Conservation (phyloP, 371 early-diverging fungal species). For the Apophysomyces ossiformis region DNA sequence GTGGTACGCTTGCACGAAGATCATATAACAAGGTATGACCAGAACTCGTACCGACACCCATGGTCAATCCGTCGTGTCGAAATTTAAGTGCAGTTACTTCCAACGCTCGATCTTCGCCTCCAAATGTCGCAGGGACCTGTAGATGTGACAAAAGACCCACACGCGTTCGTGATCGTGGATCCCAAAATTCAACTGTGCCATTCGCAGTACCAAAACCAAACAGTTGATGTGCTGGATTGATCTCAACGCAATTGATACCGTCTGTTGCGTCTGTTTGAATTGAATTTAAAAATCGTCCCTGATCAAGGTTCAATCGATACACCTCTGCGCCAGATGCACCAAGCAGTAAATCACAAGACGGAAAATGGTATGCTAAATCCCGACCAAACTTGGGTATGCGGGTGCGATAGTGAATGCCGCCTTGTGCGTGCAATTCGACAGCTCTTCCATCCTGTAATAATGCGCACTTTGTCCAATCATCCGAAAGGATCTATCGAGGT, state of each 20-base stretch:
- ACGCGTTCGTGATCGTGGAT: slow-evolving; percentile 79
- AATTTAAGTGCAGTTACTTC: slow-evolving; percentile 81
- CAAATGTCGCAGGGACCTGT: slow-evolving; percentile 53
- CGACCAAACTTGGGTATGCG: slow-evolving; percentile 96
- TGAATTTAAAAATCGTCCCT: slow-evolving; percentile 92
- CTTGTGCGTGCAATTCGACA: slow-evolving; percentile 98
- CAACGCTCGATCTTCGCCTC: slow-evolving; percentile 33
- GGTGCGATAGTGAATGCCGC: slow-evolving; percentile 95
- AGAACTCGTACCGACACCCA: slow-evolving; percentile 90
- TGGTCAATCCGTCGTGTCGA: slow-evolving; percentile 85
- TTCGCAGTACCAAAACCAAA: slow-evolving; percentile 90
- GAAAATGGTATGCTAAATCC: slow-evolving; percentile 90
- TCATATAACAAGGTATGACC: slow-evolving; percentile 96
- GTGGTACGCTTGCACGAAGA: slow-evolving; percentile 85
- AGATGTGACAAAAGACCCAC: slow-evolving; percentile 70
- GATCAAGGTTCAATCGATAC: slow-evolving; percentile 93
- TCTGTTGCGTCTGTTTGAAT: slow-evolving; percentile 73
- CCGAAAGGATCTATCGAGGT: slow-evolving; percentile 79
- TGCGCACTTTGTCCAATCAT: slow-evolving; percentile 98
- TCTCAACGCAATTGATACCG: slow-evolving; percentile 82
- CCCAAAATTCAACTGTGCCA: slow-evolving; percentile 94
- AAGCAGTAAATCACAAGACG: slow-evolving; percentile 91
- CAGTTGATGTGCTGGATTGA: slow-evolving; percentile 93
- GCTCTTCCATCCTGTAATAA: slow-evolving; percentile 92
- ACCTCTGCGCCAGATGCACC: slow-evolving; percentile 84